phyloP scores from a whole-genome alignment of 1,284 basidiomycete genomes.

The Polyporus tsugae region DNA sequence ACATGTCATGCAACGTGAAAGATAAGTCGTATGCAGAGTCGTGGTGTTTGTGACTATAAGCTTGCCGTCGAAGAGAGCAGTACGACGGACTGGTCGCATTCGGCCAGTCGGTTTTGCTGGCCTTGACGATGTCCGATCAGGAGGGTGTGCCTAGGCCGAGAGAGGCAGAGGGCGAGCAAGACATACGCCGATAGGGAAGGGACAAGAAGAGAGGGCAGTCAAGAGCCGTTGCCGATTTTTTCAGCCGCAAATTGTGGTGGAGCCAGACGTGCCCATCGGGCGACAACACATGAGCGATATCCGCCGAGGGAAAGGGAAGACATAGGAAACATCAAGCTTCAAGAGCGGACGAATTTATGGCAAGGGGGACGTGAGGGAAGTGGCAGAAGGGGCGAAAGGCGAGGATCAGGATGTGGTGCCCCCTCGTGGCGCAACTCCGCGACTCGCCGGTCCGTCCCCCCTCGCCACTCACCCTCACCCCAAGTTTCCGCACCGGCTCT shows the following conservation, averaged over 20 bases:
- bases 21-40: slow-evolving; percentile 17
- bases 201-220: slow-evolving; percentile 1
- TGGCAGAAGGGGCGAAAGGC: background rate
- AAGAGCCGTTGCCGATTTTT: slow-evolving; percentile 13
- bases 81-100: slow-evolving; percentile 21
- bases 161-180: background rate
- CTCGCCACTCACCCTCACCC: slow-evolving; percentile 1
- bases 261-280: background rate
- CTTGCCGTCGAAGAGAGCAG: slow-evolving; percentile 14
- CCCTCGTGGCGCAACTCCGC: slow-evolving; percentile 9
- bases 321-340: background rate
- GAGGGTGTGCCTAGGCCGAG: background rate
- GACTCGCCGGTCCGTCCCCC: slow-evolving; percentile 4
- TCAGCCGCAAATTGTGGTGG: slow-evolving; percentile 14
- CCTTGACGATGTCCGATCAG: slow-evolving; percentile 13
- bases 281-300: background rate
- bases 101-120: slow-evolving; percentile 26
- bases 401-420: background rate
- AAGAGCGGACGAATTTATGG: too few species aligned
- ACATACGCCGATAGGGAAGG: background rate
- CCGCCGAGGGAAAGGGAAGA: background rate
- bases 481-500: too few species aligned
- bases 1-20: background rate
- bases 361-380: background rate
- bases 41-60: background rate